These are phyloP conservation scores for Neoscytalidium dimidiatum DNA, from an alignment of 2,329 filamentous ascomycete species.

Conservation along the genomic window DNA sequence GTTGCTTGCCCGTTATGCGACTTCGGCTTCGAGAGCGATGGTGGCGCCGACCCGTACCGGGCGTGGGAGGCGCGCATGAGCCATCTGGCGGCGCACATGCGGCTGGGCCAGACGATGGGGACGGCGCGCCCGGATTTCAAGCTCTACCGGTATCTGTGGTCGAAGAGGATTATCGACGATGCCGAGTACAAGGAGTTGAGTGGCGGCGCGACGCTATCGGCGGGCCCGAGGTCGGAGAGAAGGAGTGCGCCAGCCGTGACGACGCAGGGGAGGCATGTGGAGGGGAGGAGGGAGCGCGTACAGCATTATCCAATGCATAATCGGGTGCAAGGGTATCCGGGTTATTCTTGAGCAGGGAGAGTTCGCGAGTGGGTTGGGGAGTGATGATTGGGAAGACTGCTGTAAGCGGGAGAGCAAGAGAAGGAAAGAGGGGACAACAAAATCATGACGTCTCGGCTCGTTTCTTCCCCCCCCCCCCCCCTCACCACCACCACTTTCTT, in stretches of 20 bases:
- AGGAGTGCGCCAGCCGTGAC: too few species aligned
- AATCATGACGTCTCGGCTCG: neutral
- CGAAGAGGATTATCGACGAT: constrained; percentile 32
- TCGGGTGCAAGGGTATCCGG: neutral
- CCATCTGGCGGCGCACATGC: constrained; percentile 32
- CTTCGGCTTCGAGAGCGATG: constrained; percentile 26
- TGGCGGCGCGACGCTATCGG: constrained; percentile 28
- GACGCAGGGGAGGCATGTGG: neutral
- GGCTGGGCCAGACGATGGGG: constrained; percentile 28
- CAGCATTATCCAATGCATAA: neutral
- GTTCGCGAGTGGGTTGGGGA: neutral
- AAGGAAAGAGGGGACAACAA: too few species aligned
- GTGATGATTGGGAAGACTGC: too few species aligned
- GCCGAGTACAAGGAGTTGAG: constrained; percentile 36
- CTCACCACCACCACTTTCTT: too few species aligned
- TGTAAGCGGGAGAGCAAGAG: too few species aligned
- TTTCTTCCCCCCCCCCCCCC: too few species aligned
- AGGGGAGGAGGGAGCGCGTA: neutral
- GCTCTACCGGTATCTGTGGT: constrained; percentile 34
- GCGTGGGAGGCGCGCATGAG: constrained; percentile 32
- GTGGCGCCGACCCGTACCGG: constrained; percentile 22
- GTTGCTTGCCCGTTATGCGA: constrained; percentile 36
- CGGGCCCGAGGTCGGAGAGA: neutral
- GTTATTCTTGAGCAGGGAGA: too few species aligned
- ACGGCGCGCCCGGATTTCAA: constrained; percentile 32